Evolutionary conservation across 2,329 filamentous ascomycete genomes (phyloP).

Genomic region (Sporothrix euskadiensis): DNA sequence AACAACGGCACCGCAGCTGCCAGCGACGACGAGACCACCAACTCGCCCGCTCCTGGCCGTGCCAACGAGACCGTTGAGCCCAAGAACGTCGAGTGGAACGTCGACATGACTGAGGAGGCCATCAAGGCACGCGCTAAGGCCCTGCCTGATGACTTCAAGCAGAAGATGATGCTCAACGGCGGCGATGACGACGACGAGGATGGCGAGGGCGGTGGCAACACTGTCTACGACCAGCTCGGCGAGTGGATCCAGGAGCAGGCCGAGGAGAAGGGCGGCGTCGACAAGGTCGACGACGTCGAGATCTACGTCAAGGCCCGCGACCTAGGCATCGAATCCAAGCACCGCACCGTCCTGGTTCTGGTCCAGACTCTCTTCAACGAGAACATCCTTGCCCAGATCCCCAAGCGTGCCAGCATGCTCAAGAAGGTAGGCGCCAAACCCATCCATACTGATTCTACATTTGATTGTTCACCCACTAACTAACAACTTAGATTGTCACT

Average conservation of each 20-base stretch:
- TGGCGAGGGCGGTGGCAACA: conserved; percentile 71
- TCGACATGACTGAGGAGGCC: conserved; percentile 94
- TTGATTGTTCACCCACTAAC: background rate
- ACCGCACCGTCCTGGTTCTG: conserved; percentile 87
- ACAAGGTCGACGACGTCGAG: conserved; percentile 81
- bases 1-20: conserved; percentile 54
- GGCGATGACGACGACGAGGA: conserved; percentile 82
- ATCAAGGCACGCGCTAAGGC: conserved; percentile 92
- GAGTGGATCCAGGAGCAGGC: conserved; percentile 84
- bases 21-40: conserved; percentile 68
- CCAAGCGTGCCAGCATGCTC: conserved; percentile 78
- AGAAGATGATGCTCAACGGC: conserved; percentile 75
- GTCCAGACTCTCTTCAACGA: conserved; percentile 93
- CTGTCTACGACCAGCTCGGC: conserved; percentile 84
- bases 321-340: conserved; percentile 89
- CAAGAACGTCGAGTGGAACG: conserved; percentile 92
- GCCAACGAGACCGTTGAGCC: conserved; percentile 51
- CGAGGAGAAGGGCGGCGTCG: conserved; percentile 69
- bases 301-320: conserved; percentile 98
- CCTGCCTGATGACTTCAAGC: conserved; percentile 92
- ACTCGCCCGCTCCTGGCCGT: conserved; percentile 43
- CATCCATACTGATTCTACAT: background rate
- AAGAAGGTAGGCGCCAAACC: conserved; percentile 67
- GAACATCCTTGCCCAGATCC: conserved; percentile 84
- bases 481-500: conserved; percentile 63